These are phyloP conservation scores for Fusarium anthophilum DNA, from an alignment of 2,329 filamentous ascomycete species.

Conservation along the genomic window DNA sequence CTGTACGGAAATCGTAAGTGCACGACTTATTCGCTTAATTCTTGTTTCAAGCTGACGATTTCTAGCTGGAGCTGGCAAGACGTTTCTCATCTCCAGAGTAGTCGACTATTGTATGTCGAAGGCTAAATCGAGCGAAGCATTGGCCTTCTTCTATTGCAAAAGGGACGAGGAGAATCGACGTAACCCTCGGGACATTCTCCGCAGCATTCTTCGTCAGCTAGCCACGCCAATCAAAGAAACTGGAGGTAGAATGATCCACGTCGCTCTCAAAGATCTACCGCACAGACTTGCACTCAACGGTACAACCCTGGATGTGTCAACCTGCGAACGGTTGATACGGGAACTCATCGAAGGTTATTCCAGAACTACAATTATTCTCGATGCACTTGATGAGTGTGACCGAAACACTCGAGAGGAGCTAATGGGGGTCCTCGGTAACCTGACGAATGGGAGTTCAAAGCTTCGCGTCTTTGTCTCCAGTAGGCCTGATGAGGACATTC, in stretches of 20 bases:
- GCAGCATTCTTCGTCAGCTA: not conserved
- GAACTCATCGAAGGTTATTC: rapidly evolving
- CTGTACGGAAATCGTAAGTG: rapidly evolving
- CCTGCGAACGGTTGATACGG: rapidly evolving
- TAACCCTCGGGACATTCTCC: rapidly evolving
- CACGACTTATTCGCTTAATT: too few species aligned
- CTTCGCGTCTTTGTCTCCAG: rapidly evolving
- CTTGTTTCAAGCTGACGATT: too few species aligned
- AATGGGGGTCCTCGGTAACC: rapidly evolving
- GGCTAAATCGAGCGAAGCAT: rapidly evolving
- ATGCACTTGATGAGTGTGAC: not conserved
- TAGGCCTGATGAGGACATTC: rapidly evolving
- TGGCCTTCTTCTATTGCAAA: not conserved
- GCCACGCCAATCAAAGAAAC: rapidly evolving
- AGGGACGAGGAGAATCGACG: not conserved
- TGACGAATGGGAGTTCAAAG: rapidly evolving
- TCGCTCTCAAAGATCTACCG: rapidly evolving
- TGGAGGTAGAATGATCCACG: rapidly evolving
- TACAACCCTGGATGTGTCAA: rapidly evolving
- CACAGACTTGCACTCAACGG: rapidly evolving
- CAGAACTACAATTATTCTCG: rapidly evolving
- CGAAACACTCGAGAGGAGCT: not conserved
- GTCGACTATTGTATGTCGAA: rapidly evolving
- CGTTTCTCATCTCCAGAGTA: rapidly evolving
- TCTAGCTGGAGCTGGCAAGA: rapidly evolving